Percentiles rank a stretch among this genome's conserved stretches.
Conservation (phyloP, 2,329 filamentous ascomycete genomes). For the Cercospora zeina region DNA sequence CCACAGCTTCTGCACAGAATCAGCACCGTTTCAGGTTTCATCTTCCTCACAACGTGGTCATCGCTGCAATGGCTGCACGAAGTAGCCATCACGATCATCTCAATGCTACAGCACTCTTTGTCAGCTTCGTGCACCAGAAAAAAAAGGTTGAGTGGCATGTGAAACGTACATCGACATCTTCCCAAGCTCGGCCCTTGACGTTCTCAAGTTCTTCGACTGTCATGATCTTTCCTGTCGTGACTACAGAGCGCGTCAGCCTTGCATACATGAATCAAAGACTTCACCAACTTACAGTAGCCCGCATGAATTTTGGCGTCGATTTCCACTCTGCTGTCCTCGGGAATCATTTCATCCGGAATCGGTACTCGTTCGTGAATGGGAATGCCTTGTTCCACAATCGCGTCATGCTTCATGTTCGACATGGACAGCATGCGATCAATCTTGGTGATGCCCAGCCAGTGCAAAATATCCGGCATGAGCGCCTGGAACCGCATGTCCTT, state of each 20-base stretch:
- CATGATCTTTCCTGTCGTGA: constrained; percentile 88
- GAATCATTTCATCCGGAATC: constrained; percentile 90
- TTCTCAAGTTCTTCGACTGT: constrained; percentile 80
- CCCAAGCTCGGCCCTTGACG: constrained; percentile 89
- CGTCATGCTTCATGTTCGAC: constrained; percentile 96
- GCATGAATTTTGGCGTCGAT: constrained; percentile 98
- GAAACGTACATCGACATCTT: constrained; percentile 58
- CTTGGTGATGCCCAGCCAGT: constrained; percentile 98
- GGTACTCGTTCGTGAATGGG: constrained; percentile 58
- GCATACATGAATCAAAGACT: neutral
- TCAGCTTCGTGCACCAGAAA: constrained; percentile 23
- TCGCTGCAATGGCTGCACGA: constrained; percentile 3
- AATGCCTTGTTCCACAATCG: constrained; percentile 63
- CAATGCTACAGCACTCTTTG: constrained; percentile 26
- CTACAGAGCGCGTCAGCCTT: constrained; percentile 36
- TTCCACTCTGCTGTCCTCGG: constrained; percentile 92
- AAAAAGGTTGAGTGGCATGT: constrained; percentile 7
- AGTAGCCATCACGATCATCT: constrained; percentile 3
- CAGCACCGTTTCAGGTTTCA: neutral
- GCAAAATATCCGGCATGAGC: constrained; percentile 87
- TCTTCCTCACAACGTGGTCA: constrained; percentile 1
- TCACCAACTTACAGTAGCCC: constrained; percentile 55
- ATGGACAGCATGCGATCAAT: constrained; percentile 98
- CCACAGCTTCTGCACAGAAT: constrained; percentile 8
- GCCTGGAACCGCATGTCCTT: constrained; percentile 96